Evolutionary conservation across 495 filamentous ascomycete species (phyloP), one percentile per base, ranked within the genome.

Genomic region (Podospora anserina): DNA sequence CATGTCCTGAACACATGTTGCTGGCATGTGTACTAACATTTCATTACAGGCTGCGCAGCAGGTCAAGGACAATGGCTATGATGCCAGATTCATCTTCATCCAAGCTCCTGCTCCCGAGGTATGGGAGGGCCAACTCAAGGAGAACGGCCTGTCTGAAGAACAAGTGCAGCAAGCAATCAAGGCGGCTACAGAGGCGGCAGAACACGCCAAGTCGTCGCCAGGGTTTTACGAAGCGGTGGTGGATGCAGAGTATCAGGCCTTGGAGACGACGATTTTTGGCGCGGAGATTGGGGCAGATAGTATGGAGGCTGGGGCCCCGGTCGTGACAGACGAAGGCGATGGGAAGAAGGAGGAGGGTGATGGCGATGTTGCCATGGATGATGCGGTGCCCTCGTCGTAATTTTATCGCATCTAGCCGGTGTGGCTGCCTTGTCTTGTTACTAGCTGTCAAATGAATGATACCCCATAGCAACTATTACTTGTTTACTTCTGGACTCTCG

Each of bases 11-110:
- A 18, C 23, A 34, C 13, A 11, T 5, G 23, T 13, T 7, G 9
- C 5, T 58, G 55, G 55, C 3, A 18, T 58, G 19, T 20, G 57
- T 67, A 60, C 70, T 74, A 69, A 76, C 69, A n/a, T 30, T 63
- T 0, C 27, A 55, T 0, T 39, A 26, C 80, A 90, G 93, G 69
- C 89, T 88, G 69, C 91, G 84, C 82, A 93, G 90, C 78, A 80
- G 78, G 87, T 92, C 57, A 92, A 90, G 74, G 86, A 87, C 66
- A 86, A 86, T 53, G 84, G 88, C 70, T 86, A 91, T 64, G 82
- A 88, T 64, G 89, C 91, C 20, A 84, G 91, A 3, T 90, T 90
- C 71, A 74, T 94, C 54, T 92, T 94, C 76, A 78, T 96, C 60
- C 80, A 86, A 11, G 91, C 92, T 0, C 89, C 91, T 0, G 85